Evolutionary conservation across 2,329 filamentous ascomycete species (phyloP).

Genomic region (Clonostachys chloroleuca): DNA sequence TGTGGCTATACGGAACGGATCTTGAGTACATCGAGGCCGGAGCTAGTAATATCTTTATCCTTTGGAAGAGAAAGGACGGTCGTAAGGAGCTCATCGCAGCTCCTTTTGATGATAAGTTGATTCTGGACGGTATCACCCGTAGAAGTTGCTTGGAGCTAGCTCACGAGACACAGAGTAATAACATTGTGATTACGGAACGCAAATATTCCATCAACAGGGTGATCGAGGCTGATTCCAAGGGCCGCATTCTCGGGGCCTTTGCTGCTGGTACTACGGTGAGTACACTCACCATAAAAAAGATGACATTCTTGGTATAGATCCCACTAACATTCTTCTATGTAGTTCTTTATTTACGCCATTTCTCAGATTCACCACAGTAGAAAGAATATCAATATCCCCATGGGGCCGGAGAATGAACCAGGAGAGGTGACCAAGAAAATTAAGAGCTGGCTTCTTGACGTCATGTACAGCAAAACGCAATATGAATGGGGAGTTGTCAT

Average conservation of each 20-base stretch:
- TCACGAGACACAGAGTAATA: constrained; percentile 52
- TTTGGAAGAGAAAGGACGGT: background rate
- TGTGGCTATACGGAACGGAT: background rate
- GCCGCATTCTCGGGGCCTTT: background rate
- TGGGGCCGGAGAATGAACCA: too few species aligned
- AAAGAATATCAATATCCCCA: too few species aligned
- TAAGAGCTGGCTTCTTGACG: background rate
- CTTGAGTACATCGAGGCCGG: background rate
- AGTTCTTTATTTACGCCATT: too few species aligned
- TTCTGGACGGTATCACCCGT: background rate
- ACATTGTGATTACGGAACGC: constrained; percentile 39
- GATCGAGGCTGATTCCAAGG: background rate
- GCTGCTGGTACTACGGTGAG: background rate
- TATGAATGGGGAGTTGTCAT: too few species aligned
- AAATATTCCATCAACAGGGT: background rate
- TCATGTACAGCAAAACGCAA: background rate
- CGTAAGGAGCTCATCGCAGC: background rate
- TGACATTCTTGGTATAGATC: too few species aligned
- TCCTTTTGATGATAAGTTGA: background rate
- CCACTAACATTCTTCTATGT: too few species aligned
- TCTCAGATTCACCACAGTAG: too few species aligned
- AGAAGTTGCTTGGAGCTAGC: constrained; percentile 37
- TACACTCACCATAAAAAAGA: background rate
- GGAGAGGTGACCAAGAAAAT: background rate
- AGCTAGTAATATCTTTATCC: background rate